A percentile compares a stretch with the other conserved stretches of the same genome.
Conservation (phyloP, 2,329 filamentous ascomycete species). For the Aspergillus ochraceus region DNA sequence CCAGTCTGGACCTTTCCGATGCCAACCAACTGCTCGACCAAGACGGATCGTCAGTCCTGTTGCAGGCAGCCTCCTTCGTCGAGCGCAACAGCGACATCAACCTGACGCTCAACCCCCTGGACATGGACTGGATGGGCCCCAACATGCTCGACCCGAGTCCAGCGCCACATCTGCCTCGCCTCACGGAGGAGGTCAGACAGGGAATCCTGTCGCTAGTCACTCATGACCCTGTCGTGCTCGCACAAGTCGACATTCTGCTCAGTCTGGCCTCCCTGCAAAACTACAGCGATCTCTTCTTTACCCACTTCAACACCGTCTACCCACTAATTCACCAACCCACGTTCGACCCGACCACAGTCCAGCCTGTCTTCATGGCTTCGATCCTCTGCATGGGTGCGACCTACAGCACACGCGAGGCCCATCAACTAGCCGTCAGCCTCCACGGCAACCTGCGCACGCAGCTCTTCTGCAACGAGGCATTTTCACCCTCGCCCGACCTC, state of each 20-base stretch:
- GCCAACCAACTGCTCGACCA: neutral
- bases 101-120: conserved; percentile 11
- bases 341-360: conserved; percentile 52
- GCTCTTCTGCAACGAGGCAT: conserved; percentile 59
- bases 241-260: conserved; percentile 39
- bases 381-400: conserved; percentile 63
- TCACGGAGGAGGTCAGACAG: conserved; percentile 36
- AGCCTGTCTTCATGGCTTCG: conserved; percentile 56
- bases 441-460: conserved; percentile 61
- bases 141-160: conserved; percentile 10
- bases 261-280: conserved; percentile 53
- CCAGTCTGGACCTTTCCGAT: neutral
- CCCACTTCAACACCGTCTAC: conserved; percentile 60
- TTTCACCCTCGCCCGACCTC: conserved; percentile 59
- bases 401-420: conserved; percentile 59
- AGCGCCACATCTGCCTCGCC: conserved; percentile 18
- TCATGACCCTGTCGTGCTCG: conserved; percentile 43
- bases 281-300: conserved; percentile 62
- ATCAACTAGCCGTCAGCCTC: conserved; percentile 62
- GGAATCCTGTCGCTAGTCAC: conserved; percentile 53
- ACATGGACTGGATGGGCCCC: conserved; percentile 32
- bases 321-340: conserved; percentile 61
- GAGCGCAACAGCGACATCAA: conserved; percentile 9
- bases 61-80: conserved; percentile 26
- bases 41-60: conserved; percentile 24